A percentile compares a stretch with the other conserved stretches of the same genome.
phyloP scores from a whole-genome alignment of 345 rosid genomes.

The Linum lewisii region DNA sequence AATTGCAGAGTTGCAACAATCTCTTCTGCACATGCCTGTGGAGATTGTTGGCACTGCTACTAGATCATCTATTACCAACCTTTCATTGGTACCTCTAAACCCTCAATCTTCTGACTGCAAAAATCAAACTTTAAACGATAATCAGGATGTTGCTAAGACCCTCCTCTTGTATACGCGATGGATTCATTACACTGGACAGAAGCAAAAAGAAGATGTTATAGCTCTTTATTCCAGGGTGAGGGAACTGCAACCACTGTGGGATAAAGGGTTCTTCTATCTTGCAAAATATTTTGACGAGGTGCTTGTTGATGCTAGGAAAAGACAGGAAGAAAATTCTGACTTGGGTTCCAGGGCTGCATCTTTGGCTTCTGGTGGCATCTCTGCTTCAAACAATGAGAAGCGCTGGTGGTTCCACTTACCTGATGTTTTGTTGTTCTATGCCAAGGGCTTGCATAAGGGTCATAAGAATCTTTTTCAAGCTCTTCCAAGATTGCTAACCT shows the following conservation, averaged over 20 bases:
- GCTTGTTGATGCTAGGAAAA: conserved; percentile 86
- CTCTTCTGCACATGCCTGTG: conserved; percentile 80
- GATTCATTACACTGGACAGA: conserved; percentile 89
- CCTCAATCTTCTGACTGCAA: conserved; percentile 45
- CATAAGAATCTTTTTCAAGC: conserved; percentile 95
- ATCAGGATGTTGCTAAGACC: conserved; percentile 70
- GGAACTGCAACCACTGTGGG: conserved; percentile 86
- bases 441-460: conserved; percentile 90
- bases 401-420: conserved; percentile 68
- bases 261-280: conserved; percentile 85
- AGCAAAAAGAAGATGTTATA: conserved; percentile 91
- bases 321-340: conserved; percentile 71
- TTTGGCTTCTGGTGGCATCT: conserved; percentile 30
- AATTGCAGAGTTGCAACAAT: conserved; percentile 78
- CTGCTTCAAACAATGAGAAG: conserved; percentile 44
- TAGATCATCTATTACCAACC: conserved; percentile 64
- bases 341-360: conserved; percentile 29
- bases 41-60: conserved; percentile 68
- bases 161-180: conserved; percentile 88
- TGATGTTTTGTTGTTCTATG: conserved; percentile 75
- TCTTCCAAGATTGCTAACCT: conserved; percentile 89
- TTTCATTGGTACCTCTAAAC: conserved; percentile 55
- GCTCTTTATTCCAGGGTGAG: conserved; percentile 73
- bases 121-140: conserved; percentile 52
- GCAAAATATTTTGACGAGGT: conserved; percentile 94